Evolutionary conservation across 1,284 basidiomycete genomes (phyloP).

Genomic region (Microbotryum lychnidis-dioicae): DNA sequence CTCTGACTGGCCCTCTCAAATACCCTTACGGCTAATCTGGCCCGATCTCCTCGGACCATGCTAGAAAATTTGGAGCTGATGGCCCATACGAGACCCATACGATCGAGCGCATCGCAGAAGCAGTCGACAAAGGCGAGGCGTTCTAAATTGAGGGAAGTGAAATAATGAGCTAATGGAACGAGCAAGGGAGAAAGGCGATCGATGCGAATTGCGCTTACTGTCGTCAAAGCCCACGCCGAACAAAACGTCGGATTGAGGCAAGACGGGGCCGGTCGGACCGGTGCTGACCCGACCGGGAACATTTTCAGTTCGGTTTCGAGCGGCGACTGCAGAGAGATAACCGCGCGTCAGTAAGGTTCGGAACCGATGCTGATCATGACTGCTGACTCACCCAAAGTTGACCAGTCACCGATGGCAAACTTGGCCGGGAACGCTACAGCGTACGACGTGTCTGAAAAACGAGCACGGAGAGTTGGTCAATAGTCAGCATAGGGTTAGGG

Average conservation of each 20-base stretch:
- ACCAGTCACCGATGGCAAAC: constrained; percentile 28
- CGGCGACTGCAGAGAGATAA: constrained; percentile 1
- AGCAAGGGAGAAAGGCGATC: too few species aligned
- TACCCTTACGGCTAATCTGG: constrained; percentile 3
- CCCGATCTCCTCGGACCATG: constrained; percentile 23
- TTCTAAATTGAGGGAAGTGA: background rate
- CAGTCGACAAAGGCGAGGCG: constrained; percentile 18
- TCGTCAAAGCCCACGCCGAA: constrained; percentile 22
- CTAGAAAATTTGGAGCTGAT: constrained; percentile 23
- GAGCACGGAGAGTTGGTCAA: background rate
- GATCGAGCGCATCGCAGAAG: constrained; percentile 23
- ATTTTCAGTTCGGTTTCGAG: constrained; percentile 21
- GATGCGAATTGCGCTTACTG: too few species aligned
- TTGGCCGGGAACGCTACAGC: constrained; percentile 25
- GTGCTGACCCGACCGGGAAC: constrained; percentile 8
- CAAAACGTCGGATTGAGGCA: constrained; percentile 26
- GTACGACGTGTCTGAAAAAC: constrained; percentile 18
- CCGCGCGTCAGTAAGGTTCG: background rate
- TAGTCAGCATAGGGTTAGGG: too few species aligned
- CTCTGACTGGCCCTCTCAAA: constrained; percentile 1
- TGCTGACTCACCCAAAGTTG: constrained; percentile 7
- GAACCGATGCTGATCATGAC: background rate
- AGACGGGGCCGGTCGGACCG: background rate
- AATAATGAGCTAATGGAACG: too few species aligned
- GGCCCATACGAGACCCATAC: constrained; percentile 22